Conservation (phyloP, 345 rosid genomes). For the Eucalyptus pauciflora region DNA sequence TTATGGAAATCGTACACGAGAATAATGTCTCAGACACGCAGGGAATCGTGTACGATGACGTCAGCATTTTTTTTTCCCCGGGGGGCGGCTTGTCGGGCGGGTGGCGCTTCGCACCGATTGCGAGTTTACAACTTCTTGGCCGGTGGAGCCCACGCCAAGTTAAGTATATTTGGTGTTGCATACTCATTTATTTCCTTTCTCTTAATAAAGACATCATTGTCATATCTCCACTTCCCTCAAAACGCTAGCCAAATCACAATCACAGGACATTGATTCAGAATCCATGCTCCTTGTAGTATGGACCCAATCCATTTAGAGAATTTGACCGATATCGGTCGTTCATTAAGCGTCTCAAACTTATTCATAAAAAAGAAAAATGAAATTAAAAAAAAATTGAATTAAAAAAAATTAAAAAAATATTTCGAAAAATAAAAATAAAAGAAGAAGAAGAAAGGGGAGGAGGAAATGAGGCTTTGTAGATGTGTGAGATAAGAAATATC, state of each 20-base stretch:
- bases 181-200: not conserved
- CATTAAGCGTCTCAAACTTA: not conserved
- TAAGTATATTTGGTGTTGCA: not conserved
- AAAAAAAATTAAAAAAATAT: no score
- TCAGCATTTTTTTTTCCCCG: not conserved
- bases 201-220: not conserved
- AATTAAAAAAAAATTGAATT: no score
- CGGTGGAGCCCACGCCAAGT: not conserved
- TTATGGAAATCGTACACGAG: not conserved
- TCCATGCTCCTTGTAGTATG: rapidly evolving
- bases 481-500: no score
- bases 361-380: no score
- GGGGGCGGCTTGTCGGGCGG: no score
- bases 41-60: not conserved
- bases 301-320: not conserved
- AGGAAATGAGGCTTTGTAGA: no score
- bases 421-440: no score
- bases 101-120: not conserved
- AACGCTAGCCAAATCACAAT: not conserved
- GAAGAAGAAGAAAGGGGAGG: no score
- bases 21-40: not conserved
- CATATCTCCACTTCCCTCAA: not conserved
- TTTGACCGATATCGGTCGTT: rapidly evolving
- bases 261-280: rapidly evolving
- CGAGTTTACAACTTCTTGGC: not conserved